These are phyloP conservation scores for Pichia heedii DNA, from an alignment of 805 yeast species.

Conservation along the genomic window DNA sequence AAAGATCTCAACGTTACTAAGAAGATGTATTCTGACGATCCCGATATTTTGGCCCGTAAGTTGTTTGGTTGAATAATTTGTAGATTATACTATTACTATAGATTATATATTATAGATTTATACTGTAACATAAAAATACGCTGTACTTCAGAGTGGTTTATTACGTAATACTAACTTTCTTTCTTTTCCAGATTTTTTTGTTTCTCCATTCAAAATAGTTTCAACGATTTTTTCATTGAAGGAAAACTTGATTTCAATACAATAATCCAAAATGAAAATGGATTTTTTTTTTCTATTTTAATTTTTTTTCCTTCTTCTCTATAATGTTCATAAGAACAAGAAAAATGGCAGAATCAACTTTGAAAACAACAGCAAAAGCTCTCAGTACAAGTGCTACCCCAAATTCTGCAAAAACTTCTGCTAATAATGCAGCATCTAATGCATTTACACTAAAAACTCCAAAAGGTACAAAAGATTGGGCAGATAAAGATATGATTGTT, in stretches of 20 bases:
- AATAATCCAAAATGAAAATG: too few species aligned
- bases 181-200: too few species aligned
- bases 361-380: neutral
- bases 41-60: slow-evolving; percentile 46
- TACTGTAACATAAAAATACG: too few species aligned
- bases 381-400: neutral
- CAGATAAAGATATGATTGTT: slow-evolving; percentile 93
- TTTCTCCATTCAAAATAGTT: too few species aligned
- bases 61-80: neutral
- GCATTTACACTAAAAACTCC: slow-evolving; percentile 80
- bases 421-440: slow-evolving; percentile 1
- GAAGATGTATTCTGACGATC: slow-evolving; percentile 39
- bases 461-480: slow-evolving; percentile 98
- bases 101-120: neutral
- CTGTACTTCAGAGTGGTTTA: too few species aligned
- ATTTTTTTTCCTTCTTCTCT: neutral
- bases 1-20: slow-evolving; percentile 54
- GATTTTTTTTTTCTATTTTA: too few species aligned
- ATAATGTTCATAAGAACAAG: neutral
- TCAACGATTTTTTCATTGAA: too few species aligned
- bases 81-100: too few species aligned
- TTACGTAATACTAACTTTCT: too few species aligned
- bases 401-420: neutral
- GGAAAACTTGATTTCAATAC: too few species aligned
- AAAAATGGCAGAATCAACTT: neutral